Evolutionary conservation across 1,139 yeast genomes (phyloP).

Genomic region (Geotrichum bryndzae): DNA sequence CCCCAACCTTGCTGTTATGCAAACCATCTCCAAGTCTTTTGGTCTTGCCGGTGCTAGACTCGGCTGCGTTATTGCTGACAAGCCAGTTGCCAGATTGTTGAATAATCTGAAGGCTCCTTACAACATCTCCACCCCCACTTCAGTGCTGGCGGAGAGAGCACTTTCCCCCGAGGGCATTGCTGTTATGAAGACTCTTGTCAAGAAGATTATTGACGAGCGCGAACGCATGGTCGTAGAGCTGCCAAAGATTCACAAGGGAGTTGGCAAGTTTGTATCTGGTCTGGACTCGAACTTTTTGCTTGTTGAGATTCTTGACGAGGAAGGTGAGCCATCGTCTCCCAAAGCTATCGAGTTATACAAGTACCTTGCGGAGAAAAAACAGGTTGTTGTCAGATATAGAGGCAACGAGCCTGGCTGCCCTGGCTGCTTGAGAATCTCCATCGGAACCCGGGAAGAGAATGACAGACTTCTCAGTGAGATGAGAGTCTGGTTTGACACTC

Average conservation of each 20-base stretch:
- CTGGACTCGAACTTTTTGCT: conserved; percentile 79
- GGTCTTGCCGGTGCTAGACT: conserved; percentile 92
- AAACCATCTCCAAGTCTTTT: conserved; percentile 88
- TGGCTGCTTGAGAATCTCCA: conserved; percentile 80
- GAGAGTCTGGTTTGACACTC: conserved; percentile 33
- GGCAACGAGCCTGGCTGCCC: conserved; percentile 84
- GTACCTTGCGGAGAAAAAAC: conserved; percentile 60
- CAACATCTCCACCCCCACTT: conserved; percentile 78
- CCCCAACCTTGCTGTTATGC: conserved; percentile 81
- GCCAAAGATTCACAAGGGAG: conserved; percentile 46
- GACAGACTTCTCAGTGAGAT: conserved; percentile 49
- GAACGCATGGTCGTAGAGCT: conserved; percentile 47
- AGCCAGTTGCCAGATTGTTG: conserved; percentile 55
- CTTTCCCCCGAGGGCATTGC: conserved; percentile 52
- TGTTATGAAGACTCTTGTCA: conserved; percentile 53
- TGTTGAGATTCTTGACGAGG: conserved; percentile 57
- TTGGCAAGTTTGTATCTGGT: conserved; percentile 81
- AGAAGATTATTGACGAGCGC: conserved; percentile 51
- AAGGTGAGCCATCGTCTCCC: conserved; percentile 54
- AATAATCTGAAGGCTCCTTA: conserved; percentile 95
- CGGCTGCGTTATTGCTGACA: conserved; percentile 68
- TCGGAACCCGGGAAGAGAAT: conserved; percentile 80
- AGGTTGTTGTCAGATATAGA: conserved; percentile 83
- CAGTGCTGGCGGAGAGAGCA: conserved; percentile 72
- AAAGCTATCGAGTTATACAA: conserved; percentile 63